Conservation (phyloP, 768 basidiomycete genomes). For the Pulveroboletus ravenelii region DNA sequence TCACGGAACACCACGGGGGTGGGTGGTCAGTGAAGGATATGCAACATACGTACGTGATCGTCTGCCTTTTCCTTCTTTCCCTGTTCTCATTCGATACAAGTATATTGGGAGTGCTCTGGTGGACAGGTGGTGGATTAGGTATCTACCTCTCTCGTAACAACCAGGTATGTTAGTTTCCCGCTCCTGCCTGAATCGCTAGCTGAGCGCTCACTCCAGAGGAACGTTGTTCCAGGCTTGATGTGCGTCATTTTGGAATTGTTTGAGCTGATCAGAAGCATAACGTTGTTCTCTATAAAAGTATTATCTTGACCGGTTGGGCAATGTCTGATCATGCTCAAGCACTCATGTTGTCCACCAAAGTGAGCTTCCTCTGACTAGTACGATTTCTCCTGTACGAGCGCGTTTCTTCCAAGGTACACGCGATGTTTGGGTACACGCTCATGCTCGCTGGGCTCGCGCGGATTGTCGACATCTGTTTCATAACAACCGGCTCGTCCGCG, state of each 20-base stretch:
- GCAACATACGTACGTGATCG: slow-evolving; percentile 76
- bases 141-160: slow-evolving; percentile 77
- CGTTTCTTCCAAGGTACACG: slow-evolving; percentile 55
- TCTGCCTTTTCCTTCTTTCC: neutral
- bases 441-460: slow-evolving; percentile 79
- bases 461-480: slow-evolving; percentile 81
- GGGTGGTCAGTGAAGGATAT: slow-evolving; percentile 88
- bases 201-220: slow-evolving; percentile 43
- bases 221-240: slow-evolving; percentile 79
- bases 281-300: slow-evolving; percentile 40
- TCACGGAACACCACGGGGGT: slow-evolving; percentile 83
- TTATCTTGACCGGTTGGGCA: slow-evolving; percentile 89
- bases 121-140: slow-evolving; percentile 87
- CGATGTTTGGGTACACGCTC: slow-evolving; percentile 78
- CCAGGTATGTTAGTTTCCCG: slow-evolving; percentile 42
- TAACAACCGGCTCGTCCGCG: slow-evolving; percentile 38
- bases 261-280: neutral
- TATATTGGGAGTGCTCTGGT: slow-evolving; percentile 59
- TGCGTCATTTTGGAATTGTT: slow-evolving; percentile 32
- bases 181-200: neutral
- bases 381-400: neutral
- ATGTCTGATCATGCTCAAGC: slow-evolving; percentile 89
- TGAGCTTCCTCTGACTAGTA: slow-evolving; percentile 21
- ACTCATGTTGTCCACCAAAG: slow-evolving; percentile 79
- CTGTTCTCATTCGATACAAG: slow-evolving; percentile 31